These are phyloP conservation scores for Iberis pinnata DNA, from an alignment of 345 rosid genomes.

Conservation along the genomic window DNA sequence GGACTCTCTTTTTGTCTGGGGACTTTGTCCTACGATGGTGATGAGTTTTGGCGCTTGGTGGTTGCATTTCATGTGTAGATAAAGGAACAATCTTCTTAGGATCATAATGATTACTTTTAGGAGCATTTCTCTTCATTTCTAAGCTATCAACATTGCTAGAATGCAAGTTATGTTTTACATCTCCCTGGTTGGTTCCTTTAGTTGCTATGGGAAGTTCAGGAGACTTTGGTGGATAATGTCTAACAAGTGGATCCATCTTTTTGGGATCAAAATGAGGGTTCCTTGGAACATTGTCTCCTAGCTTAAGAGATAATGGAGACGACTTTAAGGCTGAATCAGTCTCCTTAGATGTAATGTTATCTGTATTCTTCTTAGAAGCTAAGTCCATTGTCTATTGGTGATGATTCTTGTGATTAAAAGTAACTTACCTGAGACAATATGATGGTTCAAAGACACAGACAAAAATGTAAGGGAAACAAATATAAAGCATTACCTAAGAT, in stretches of 20 bases:
- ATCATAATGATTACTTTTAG: slow-evolving; percentile 22
- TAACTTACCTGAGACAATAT: slow-evolving; percentile 18
- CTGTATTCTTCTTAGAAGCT: slow-evolving; percentile 23
- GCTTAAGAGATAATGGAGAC: slow-evolving; percentile 29
- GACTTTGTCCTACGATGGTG: slow-evolving; percentile 13
- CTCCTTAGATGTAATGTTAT: slow-evolving; percentile 24
- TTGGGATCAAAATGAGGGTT: slow-evolving; percentile 42
- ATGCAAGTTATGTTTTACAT: slow-evolving; percentile 12
- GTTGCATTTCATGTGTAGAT: slow-evolving; percentile 14
- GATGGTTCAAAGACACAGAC: slow-evolving; percentile 1
- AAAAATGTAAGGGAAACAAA: background rate
- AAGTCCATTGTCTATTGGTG: slow-evolving; percentile 24
- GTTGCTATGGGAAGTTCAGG: slow-evolving; percentile 19
- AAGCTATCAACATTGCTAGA: slow-evolving; percentile 23
- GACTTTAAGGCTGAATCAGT: slow-evolving; percentile 19
- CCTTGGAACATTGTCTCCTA: slow-evolving; percentile 37
- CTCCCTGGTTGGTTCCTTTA: slow-evolving; percentile 20
- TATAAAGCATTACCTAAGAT: slow-evolving; percentile 22
- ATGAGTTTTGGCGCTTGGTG: slow-evolving; percentile 18
- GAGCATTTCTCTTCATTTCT: slow-evolving; percentile 10
- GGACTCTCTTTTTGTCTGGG: slow-evolving; percentile 27
- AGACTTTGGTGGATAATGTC: slow-evolving; percentile 25
- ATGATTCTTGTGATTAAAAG: background rate
- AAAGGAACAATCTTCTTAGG: slow-evolving; percentile 32
- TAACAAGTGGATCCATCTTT: slow-evolving; percentile 43